A percentile compares a stretch with the other conserved stretches of the same genome.
Evolutionary conservation across 1,284 basidiomycete species (phyloP).

Genomic region (Omphalotus olearius): DNA sequence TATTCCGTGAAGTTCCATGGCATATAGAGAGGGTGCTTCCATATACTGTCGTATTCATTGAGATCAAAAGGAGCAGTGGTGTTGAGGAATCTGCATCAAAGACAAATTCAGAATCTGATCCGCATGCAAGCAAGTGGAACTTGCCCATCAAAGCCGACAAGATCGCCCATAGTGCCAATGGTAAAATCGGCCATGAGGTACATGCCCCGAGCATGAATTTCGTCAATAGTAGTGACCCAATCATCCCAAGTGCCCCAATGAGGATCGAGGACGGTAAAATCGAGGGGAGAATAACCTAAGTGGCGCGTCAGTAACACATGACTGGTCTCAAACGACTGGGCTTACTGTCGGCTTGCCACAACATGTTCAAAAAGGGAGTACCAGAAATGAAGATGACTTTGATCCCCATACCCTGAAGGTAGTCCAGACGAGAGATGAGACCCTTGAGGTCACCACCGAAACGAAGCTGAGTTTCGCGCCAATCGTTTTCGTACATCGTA

Average conservation of each 20-base stretch:
- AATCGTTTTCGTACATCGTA: slow-evolving; percentile 78
- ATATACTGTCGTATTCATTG: slow-evolving; percentile 69
- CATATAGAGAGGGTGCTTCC: slow-evolving; percentile 72
- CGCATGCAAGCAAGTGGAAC: slow-evolving; percentile 21
- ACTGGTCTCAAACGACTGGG: slow-evolving; percentile 7
- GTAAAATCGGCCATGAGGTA: slow-evolving; percentile 92
- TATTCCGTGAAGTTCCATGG: slow-evolving; percentile 87
- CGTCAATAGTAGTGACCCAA: slow-evolving; percentile 73
- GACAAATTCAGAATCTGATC: slow-evolving; percentile 9
- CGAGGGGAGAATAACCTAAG: slow-evolving; percentile 85
- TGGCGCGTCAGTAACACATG: slow-evolving; percentile 10
- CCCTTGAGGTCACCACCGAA: slow-evolving; percentile 85
- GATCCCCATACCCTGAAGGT: slow-evolving; percentile 85
- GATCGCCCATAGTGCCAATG: slow-evolving; percentile 86
- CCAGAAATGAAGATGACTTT: slow-evolving; percentile 84
- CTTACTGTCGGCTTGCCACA: slow-evolving; percentile 92
- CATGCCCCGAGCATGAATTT: slow-evolving; percentile 78
- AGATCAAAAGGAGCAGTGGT: slow-evolving; percentile 74
- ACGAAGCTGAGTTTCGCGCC: slow-evolving; percentile 82
- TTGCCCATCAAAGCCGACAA: slow-evolving; percentile 80
- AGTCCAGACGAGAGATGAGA: slow-evolving; percentile 72
- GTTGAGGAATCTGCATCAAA: slow-evolving; percentile 62
- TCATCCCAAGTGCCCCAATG: slow-evolving; percentile 83
- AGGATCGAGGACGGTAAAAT: slow-evolving; percentile 85
- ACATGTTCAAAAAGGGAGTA: slow-evolving; percentile 89